Conservation (phyloP, 139 green algal species). For the Coelastrella sp. region DNA sequence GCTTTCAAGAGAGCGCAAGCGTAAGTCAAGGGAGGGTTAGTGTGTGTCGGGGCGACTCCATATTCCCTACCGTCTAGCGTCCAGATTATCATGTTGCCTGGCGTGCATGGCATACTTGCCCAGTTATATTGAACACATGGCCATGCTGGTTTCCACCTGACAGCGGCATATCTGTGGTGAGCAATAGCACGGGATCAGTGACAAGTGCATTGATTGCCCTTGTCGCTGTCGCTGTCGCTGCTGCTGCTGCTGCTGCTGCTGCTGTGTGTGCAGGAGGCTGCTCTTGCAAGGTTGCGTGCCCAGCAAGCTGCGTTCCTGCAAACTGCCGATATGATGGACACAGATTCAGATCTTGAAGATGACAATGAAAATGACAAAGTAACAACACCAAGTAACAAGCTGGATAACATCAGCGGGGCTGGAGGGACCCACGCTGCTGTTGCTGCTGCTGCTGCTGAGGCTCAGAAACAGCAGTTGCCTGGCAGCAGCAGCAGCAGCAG, state of each 20-base stretch:
- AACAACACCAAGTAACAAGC: neutral
- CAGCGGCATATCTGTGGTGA: neutral
- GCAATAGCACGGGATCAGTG: neutral
- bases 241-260: slow-evolving; percentile 6
- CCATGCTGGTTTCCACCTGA: neutral
- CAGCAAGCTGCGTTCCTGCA: slow-evolving; percentile 36
- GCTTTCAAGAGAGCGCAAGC: too few species aligned
- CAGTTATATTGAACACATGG: neutral
- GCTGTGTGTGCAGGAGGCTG: slow-evolving; percentile 19
- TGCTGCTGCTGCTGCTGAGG: neutral
- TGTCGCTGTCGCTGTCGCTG: neutral
- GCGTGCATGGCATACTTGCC: too few species aligned
- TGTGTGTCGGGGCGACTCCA: too few species aligned
- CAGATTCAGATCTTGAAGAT: neutral
- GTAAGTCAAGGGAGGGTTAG: too few species aligned
- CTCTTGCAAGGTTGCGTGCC: neutral
- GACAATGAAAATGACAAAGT: neutral
- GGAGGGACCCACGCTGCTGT: neutral
- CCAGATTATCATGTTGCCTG: too few species aligned
- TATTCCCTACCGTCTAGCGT: too few species aligned
- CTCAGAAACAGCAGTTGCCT: neutral
- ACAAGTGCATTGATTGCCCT: neutral
- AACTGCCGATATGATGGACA: slow-evolving; percentile 1
- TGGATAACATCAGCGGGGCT: neutral
- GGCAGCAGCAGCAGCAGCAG: slow-evolving; percentile 21